Evolutionary conservation across 176 grass and related monocot species (phyloP), one percentile per base, ranked within the genome.

Genomic region (Paspalum vaginatum): DNA sequence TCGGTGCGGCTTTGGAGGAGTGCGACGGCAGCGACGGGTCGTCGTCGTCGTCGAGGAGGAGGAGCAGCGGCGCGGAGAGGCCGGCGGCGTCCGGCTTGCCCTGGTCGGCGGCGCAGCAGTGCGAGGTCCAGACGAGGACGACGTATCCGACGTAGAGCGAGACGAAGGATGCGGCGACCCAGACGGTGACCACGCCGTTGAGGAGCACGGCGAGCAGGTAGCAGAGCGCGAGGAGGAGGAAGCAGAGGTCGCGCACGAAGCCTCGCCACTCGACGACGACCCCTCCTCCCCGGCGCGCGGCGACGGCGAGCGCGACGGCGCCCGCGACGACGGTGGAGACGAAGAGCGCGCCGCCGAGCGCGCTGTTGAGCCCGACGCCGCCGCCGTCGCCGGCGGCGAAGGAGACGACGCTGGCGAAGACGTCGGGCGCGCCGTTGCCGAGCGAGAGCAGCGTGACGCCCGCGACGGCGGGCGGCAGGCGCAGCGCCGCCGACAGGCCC

Each of bases 401-500:
- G 8, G 95, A 95, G 1, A 95, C 90, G 9, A 95, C 50, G 74
- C 88, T 93, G 41, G 95, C 89, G 81, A 98, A 98, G 1, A 98
- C 81, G 79, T 95, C 95, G 4, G 92, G 92, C 22, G 95, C 92
- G 72, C 92, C 92, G 58, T 98, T 98, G 8, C 95, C 95, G 14
- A 98, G 85, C 0, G 95, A 89, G 11, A 98, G 92, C 7, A 98
- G 92, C 53, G 95, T 95, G 77, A 98, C 92, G 14, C 95, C 92
- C 6, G 92, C 95, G 50, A 98, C 86, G 70, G 88, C 75, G 5
- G 95, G 95, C 0, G 95, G 91, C 8, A 98, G 92, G 2, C 80
- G 83, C 4, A 98, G 86, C 45, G 82, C 82, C 5, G 62, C 85
- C 0, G 92, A 95, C 9, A 98, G 84, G 17, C 83, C 87, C 78